These are phyloP conservation scores for Picochlorum sp. DNA, from an alignment of 139 green algal genomes.

Conservation along the genomic window DNA sequence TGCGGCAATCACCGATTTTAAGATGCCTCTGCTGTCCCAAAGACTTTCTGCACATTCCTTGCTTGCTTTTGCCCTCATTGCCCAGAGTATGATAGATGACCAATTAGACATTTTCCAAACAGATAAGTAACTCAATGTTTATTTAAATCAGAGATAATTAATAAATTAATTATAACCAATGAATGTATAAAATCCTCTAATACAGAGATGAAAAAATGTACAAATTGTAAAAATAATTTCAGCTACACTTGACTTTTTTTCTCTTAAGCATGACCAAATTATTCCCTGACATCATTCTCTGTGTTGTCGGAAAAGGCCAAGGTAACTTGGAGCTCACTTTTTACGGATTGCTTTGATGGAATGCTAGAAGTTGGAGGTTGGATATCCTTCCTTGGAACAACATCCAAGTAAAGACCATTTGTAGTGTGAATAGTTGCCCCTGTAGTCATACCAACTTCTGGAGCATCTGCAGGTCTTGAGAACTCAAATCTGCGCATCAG, in stretches of 20 bases:
- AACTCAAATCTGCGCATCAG: constrained; percentile 79
- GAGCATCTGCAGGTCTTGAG: constrained; percentile 34
- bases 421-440: constrained; percentile 84
- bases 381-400: neutral
- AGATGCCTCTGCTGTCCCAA: neutral
- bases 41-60: constrained; percentile 5
- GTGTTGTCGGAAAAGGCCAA: constrained; percentile 10
- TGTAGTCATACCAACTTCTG: constrained; percentile 61
- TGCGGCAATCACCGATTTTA: constrained; percentile 6
- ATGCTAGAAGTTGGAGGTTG: neutral
- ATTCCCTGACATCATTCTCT: too few species aligned
- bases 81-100: constrained; percentile 1
- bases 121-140: too few species aligned
- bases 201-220: too few species aligned
- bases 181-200: too few species aligned
- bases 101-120: too few species aligned
- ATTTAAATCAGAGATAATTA: too few species aligned
- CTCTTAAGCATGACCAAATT: too few species aligned
- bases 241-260: too few species aligned
- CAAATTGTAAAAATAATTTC: too few species aligned
- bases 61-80: constrained; percentile 14
- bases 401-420: constrained; percentile 38
- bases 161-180: too few species aligned
- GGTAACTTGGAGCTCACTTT: neutral
- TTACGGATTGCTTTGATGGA: too few species aligned